Conservation (phyloP, 495 filamentous ascomycete species). For the Trichoderma erinaceum region DNA sequence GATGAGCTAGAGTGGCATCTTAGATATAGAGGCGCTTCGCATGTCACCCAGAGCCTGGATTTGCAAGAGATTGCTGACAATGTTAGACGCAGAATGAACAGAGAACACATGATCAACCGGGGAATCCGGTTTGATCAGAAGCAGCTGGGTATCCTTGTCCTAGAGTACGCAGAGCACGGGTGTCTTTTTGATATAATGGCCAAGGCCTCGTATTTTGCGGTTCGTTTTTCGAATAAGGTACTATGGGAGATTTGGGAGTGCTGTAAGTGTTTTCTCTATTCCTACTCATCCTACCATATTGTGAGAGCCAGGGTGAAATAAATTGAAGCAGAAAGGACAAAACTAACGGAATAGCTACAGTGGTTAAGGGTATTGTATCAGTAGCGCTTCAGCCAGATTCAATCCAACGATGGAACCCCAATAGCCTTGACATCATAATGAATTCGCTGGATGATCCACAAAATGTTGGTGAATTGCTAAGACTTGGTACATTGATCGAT, state of each 20-base stretch:
- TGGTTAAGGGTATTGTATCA: not conserved
- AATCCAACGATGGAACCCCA: not conserved
- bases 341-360: not conserved
- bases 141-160: not conserved
- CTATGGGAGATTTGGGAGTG: constrained; percentile 12
- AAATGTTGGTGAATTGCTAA: not conserved
- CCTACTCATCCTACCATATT: not conserved
- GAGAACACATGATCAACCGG: not conserved
- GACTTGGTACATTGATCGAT: not conserved
- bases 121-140: not conserved
- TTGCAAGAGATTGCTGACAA: not conserved
- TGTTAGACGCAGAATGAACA: not conserved
- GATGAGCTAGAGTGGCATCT: constrained; percentile 9
- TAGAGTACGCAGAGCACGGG: constrained; percentile 12
- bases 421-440: not conserved
- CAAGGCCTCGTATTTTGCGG: not conserved
- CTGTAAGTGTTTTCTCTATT: not conserved
- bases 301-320: not conserved
- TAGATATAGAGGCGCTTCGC: not conserved
- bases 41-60: not conserved
- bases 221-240: not conserved
- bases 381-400: not conserved
- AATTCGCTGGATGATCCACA: not conserved
- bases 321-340: no score
- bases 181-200: not conserved